A percentile compares a stretch with the other conserved stretches of the same genome.
These are phyloP conservation scores for Rhodamnia rubescens DNA, from an alignment of 345 rosid species.

Conservation along the genomic window DNA sequence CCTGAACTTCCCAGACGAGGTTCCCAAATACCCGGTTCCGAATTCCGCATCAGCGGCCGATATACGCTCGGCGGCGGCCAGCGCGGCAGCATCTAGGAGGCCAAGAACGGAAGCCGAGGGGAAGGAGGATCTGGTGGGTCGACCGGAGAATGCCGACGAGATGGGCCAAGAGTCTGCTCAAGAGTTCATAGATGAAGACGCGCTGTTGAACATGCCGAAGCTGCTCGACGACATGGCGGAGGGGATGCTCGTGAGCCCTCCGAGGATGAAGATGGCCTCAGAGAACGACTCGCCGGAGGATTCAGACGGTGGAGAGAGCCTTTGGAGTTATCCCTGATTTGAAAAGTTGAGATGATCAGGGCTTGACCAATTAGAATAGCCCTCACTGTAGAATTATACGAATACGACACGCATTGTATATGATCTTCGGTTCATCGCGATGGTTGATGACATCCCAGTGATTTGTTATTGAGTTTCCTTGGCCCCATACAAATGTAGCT, in stretches of 20 bases:
- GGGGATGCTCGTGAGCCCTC: conserved; percentile 78
- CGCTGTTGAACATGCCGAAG: conserved; percentile 57
- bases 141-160: not conserved
- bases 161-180: not conserved
- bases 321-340: conserved; percentile 45
- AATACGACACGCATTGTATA: not conserved
- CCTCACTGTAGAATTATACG: not conserved
- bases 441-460: not conserved
- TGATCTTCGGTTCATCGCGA: not conserved
- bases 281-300: conserved; percentile 46
- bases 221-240: conserved; percentile 79
- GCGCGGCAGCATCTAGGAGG: conserved; percentile 32
- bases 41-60: conserved; percentile 45
- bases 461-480: not conserved
- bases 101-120: not conserved
- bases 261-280: conserved; percentile 36
- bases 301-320: conserved; percentile 32
- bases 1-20: conserved; percentile 54
- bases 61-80: conserved; percentile 70
- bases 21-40: conserved; percentile 44
- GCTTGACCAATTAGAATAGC: not conserved
- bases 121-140: not conserved
- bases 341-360: not conserved
- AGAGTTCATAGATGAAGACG: conserved; percentile 67
- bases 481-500: not conserved